These are phyloP conservation scores for Calocybe indica DNA, from an alignment of 768 basidiomycete species.

Conservation along the genomic window DNA sequence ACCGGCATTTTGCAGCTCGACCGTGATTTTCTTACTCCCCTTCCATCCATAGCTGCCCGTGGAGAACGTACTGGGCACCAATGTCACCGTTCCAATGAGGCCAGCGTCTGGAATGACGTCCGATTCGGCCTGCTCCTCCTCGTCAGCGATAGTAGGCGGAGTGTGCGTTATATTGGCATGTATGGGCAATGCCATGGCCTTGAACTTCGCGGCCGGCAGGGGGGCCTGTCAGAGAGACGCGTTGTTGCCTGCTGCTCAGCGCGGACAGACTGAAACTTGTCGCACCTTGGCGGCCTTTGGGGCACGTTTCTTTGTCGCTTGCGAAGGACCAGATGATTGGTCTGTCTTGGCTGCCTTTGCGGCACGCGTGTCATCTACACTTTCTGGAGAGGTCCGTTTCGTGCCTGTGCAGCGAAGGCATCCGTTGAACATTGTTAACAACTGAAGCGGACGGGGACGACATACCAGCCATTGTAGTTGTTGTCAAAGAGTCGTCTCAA, in stretches of 20 bases:
- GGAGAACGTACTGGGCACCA: slow-evolving; percentile 54
- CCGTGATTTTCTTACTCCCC: slow-evolving; percentile 57
- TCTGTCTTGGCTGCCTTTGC: slow-evolving; percentile 48
- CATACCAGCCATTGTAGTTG: slow-evolving; percentile 11
- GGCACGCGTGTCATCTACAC: slow-evolving; percentile 32
- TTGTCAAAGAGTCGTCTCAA: background rate
- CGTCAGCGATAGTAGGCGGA: slow-evolving; percentile 33
- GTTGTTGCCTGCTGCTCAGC: background rate
- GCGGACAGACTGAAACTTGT: background rate
- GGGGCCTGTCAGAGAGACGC: slow-evolving; percentile 26
- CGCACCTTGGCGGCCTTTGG: slow-evolving; percentile 45
- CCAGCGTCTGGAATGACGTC: slow-evolving; percentile 47
- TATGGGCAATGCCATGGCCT: slow-evolving; percentile 60
- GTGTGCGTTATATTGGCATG: slow-evolving; percentile 61
- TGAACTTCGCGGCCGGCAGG: slow-evolving; percentile 48
- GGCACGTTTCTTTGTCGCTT: slow-evolving; percentile 23
- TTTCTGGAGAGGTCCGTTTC: slow-evolving; percentile 40
- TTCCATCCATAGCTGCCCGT: slow-evolving; percentile 88
- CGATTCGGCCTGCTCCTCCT: slow-evolving; percentile 29
- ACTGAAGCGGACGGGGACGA: background rate
- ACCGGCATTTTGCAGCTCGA: slow-evolving; percentile 53
- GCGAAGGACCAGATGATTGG: slow-evolving; percentile 19
- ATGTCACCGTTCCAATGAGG: slow-evolving; percentile 48
- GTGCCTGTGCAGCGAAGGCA: slow-evolving; percentile 16
- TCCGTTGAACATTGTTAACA: background rate